These are phyloP conservation scores for Lachancea sp. DNA, from an alignment of 805 yeast genomes.

Conservation along the genomic window DNA sequence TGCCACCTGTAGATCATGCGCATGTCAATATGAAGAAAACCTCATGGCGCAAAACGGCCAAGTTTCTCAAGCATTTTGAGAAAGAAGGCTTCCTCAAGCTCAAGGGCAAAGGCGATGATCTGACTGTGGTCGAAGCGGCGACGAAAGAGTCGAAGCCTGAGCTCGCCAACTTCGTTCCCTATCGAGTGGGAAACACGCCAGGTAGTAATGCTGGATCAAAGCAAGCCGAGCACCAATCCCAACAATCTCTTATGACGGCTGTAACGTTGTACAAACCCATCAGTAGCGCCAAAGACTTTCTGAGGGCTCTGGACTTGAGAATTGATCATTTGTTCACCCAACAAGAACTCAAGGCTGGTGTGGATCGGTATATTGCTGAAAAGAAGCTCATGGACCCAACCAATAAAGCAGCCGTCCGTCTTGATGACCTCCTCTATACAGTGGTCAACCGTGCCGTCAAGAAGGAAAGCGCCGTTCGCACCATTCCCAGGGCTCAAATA, in stretches of 20 bases:
- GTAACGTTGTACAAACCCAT: constrained; percentile 53
- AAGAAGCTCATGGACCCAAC: constrained; percentile 45
- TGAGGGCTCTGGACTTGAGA: constrained; percentile 38
- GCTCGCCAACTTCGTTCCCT: constrained; percentile 59
- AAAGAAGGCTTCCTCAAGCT: constrained; percentile 60
- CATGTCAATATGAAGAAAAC: constrained; percentile 65
- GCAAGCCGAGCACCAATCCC: constrained; percentile 15
- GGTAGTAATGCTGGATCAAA: background rate
- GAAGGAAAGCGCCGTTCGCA: constrained; percentile 33
- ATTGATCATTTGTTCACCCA: constrained; percentile 41
- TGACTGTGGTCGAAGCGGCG: constrained; percentile 44
- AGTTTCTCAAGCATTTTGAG: constrained; percentile 81
- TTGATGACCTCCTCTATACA: constrained; percentile 49
- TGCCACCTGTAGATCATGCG: constrained; percentile 58
- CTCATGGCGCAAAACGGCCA: constrained; percentile 84
- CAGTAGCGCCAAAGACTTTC: constrained; percentile 40
- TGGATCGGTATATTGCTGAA: constrained; percentile 50
- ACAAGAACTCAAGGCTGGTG: constrained; percentile 46
- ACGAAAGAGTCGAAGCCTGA: constrained; percentile 41
- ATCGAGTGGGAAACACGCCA: constrained; percentile 24
- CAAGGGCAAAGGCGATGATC: constrained; percentile 82
- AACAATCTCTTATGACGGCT: constrained; percentile 28
- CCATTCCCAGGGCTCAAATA: constrained; percentile 40
- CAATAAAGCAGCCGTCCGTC: constrained; percentile 47
- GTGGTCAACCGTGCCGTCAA: constrained; percentile 23